Conservation (phyloP, 176 grass and related monocot genomes). For the Eragrostis nindensis region DNA sequence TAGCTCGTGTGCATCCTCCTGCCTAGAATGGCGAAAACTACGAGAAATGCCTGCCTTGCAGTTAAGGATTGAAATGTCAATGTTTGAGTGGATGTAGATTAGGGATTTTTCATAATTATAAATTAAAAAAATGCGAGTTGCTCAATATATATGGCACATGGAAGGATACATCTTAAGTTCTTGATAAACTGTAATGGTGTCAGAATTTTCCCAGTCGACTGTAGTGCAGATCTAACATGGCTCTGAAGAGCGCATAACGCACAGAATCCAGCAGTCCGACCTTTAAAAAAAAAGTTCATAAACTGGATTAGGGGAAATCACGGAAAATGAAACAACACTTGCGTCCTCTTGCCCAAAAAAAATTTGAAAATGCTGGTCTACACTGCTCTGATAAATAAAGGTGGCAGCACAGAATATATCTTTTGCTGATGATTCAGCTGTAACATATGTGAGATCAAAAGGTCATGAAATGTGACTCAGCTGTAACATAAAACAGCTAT, state of each 20-base stretch:
- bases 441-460: background rate
- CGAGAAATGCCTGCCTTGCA: conserved; percentile 59
- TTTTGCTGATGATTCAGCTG: background rate
- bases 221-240: conserved; percentile 68
- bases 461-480: background rate
- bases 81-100: conserved; percentile 4
- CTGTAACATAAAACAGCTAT: background rate
- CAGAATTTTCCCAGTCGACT: conserved; percentile 85
- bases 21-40: conserved; percentile 71
- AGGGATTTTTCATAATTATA: no score
- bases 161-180: conserved; percentile 84
- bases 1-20: conserved; percentile 91
- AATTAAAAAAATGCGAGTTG: conserved; percentile 29
- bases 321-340: conserved; percentile 4
- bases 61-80: conserved; percentile 44
- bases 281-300: conserved; percentile 37
- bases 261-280: conserved; percentile 69
- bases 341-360: background rate
- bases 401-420: background rate
- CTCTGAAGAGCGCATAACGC: conserved; percentile 79
- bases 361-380: background rate
- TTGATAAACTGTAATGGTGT: conserved; percentile 59
- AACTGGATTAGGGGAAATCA: conserved; percentile 14
- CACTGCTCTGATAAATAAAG: conserved; percentile 1
- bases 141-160: conserved; percentile 1